Evolutionary conservation across 371 early-diverging fungal species (phyloP).

Genomic region (Basidiobolus meristosporus): DNA sequence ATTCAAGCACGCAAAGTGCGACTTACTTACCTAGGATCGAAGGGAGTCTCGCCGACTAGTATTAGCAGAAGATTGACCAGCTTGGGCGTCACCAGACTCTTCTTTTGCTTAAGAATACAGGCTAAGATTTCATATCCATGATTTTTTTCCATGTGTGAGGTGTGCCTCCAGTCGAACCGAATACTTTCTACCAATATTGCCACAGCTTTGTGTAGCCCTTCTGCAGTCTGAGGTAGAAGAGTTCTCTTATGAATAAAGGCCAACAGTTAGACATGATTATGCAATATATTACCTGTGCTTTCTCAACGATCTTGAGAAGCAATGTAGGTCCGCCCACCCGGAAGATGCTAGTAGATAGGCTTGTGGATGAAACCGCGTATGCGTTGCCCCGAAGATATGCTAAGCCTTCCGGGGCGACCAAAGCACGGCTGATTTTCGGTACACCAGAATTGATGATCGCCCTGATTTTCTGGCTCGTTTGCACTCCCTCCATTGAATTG

Average conservation of each 20-base stretch:
- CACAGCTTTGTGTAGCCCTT: constrained; percentile 31
- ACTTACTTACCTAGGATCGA: constrained; percentile 10
- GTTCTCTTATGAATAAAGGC: no score
- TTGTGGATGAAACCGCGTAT: no score
- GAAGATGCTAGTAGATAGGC: no score
- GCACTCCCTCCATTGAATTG: no score
- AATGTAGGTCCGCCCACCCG: not conserved
- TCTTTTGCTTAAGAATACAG: constrained; percentile 35
- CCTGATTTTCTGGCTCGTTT: no score
- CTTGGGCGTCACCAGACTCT: constrained; percentile 29
- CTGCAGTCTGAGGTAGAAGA: no score
- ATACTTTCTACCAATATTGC: constrained; percentile 35
- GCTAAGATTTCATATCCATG: constrained; percentile 58
- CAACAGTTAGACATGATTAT: no score
- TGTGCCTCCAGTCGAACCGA: constrained; percentile 44
- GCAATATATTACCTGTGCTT: constrained; percentile 17
- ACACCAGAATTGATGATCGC: no score
- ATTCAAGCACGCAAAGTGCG: not conserved
- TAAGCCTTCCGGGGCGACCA: no score
- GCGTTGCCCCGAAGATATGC: no score
- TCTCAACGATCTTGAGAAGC: not conserved
- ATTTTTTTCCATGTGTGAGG: constrained; percentile 50
- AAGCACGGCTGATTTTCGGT: no score
- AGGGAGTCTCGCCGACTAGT: constrained; percentile 39
- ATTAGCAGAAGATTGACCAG: constrained; percentile 33